Evolutionary conservation across 176 grass and related monocot species (phyloP).

Genomic region (Musa acuminata): DNA sequence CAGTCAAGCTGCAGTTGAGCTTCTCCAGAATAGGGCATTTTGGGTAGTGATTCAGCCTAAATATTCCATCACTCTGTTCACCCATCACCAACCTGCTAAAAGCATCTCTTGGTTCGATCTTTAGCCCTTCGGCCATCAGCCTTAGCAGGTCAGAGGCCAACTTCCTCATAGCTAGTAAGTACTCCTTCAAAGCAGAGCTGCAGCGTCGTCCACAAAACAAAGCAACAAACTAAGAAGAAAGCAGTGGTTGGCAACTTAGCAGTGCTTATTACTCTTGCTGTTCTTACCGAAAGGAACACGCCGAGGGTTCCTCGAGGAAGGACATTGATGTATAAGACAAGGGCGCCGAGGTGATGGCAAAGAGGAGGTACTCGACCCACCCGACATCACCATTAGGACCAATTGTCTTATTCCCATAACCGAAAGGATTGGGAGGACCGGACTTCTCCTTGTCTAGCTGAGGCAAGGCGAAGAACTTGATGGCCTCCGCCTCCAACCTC

Average conservation of each 20-base stretch:
- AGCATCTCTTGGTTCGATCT: conserved; percentile 4
- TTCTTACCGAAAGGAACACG: conserved; percentile 34
- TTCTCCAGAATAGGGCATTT: conserved; percentile 51
- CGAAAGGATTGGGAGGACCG: conserved; percentile 50
- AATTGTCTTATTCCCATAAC: conserved; percentile 77
- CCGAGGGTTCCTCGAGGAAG: conserved; percentile 28
- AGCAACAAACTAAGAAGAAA: neutral
- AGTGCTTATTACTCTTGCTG: neutral
- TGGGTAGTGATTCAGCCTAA: conserved; percentile 88
- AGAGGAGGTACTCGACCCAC: conserved; percentile 88
- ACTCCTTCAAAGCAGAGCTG: conserved; percentile 58
- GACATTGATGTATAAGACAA: conserved; percentile 20
- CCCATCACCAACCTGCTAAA: conserved; percentile 45
- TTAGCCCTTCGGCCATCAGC: conserved; percentile 44
- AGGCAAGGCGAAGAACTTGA: conserved; percentile 55
- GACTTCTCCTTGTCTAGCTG: conserved; percentile 49
- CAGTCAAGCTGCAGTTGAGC: conserved; percentile 44
- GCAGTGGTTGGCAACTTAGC: too few species aligned
- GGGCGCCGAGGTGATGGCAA: conserved; percentile 27
- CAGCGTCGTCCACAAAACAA: neutral
- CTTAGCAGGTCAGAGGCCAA: conserved; percentile 53
- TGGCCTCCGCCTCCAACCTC: conserved; percentile 39
- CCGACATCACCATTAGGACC: conserved; percentile 79
- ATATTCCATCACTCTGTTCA: conserved; percentile 55
- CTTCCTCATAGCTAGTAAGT: conserved; percentile 39